Conservation (phyloP, 345 rosid species). For the Populus alba region DNA sequence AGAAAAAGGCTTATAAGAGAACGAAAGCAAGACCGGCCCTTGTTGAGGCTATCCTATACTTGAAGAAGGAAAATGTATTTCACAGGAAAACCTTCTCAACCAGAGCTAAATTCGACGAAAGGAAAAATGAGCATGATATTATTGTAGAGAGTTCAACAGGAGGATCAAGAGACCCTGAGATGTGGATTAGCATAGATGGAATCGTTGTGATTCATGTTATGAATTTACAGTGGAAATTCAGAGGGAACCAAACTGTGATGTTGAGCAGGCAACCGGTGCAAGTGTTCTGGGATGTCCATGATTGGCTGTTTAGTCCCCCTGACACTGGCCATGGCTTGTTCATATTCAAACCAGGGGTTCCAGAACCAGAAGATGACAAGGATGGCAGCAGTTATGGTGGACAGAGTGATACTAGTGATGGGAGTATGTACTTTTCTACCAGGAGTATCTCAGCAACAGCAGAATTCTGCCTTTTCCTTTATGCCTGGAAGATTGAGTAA, state of each 20-base stretch:
- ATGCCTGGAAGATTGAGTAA: conserved; percentile 90
- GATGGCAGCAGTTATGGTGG: conserved; percentile 46
- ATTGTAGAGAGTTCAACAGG: conserved; percentile 67
- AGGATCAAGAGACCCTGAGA: conserved; percentile 68
- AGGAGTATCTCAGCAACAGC: conserved; percentile 33
- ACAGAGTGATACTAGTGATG: conserved; percentile 54
- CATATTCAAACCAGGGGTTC: conserved; percentile 71
- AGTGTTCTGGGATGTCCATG: conserved; percentile 90
- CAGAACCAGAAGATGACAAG: conserved; percentile 52
- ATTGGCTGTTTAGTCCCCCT: conserved; percentile 73
- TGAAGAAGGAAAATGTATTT: conserved; percentile 79
- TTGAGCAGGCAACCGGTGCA: conserved; percentile 71
- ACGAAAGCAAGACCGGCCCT: conserved; percentile 77
- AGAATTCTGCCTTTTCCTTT: conserved; percentile 80
- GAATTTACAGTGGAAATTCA: conserved; percentile 92
- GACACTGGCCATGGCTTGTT: conserved; percentile 73
- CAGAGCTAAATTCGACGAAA: conserved; percentile 65
- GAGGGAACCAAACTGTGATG: conserved; percentile 87
- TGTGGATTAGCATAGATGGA: conserved; percentile 97
- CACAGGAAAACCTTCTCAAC: conserved; percentile 76
- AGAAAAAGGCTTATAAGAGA: conserved; percentile 80
- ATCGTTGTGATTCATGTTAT: conserved; percentile 62
- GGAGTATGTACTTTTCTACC: conserved; percentile 59
- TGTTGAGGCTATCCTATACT: conserved; percentile 53
- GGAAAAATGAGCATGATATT: conserved; percentile 69